These are phyloP conservation scores for Kwoniella shivajii DNA, from an alignment of 1,284 basidiomycete genomes.

Conservation along the genomic window DNA sequence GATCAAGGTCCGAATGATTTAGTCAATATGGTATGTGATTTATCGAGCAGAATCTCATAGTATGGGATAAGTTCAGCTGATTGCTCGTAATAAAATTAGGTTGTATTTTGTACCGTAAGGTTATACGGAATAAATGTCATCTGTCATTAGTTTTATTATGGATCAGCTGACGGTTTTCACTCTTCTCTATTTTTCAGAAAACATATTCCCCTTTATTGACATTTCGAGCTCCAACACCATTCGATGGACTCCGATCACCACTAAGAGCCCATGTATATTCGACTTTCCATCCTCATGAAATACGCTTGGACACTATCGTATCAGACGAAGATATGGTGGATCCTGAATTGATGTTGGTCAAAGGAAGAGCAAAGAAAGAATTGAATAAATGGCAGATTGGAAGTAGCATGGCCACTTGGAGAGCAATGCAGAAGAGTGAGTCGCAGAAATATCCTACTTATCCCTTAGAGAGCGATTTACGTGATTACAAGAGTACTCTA, in stretches of 20 bases:
- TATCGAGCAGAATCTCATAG: not conserved
- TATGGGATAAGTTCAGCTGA: not conserved
- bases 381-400: slow-evolving; percentile 30
- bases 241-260: slow-evolving; percentile 40
- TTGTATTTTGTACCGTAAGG: slow-evolving; percentile 69
- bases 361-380: slow-evolving; percentile 8
- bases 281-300: slow-evolving; percentile 37
- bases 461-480: too few relatives aligned
- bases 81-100: slow-evolving; percentile 56
- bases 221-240: slow-evolving; percentile 62
- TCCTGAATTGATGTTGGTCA: slow-evolving; percentile 18
- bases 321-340: slow-evolving; percentile 21
- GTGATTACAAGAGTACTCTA: too few relatives aligned
- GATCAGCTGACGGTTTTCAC: too few relatives aligned
- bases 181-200: slow-evolving; percentile 23
- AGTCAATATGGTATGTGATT: slow-evolving; percentile 68
- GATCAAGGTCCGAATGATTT: slow-evolving; percentile 61
- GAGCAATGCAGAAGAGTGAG: slow-evolving; percentile 40
- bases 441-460: too few relatives aligned
- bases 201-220: slow-evolving; percentile 62
- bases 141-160: too few relatives aligned
- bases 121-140: too few relatives aligned
- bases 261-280: slow-evolving; percentile 39
- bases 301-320: slow-evolving; percentile 33
- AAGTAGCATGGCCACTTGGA: slow-evolving; percentile 34